These are phyloP conservation scores for Albatrellus ellisii DNA, from an alignment of 768 basidiomycete species.

Conservation along the genomic window DNA sequence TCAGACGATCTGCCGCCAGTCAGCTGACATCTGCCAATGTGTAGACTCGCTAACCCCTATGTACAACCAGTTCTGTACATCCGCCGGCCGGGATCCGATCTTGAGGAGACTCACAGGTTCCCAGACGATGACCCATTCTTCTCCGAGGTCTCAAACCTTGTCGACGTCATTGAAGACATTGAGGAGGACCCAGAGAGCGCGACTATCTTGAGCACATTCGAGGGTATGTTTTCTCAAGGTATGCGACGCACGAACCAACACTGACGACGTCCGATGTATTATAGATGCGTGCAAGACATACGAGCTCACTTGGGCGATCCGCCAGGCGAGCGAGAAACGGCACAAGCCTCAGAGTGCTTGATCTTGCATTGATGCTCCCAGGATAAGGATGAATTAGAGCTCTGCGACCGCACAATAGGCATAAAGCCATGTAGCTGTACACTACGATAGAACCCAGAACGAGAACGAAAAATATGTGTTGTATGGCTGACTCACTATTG, in stretches of 20 bases:
- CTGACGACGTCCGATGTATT: neutral
- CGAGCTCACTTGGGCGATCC: slow-evolving; percentile 90
- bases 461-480: neutral
- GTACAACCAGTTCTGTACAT: slow-evolving; percentile 81
- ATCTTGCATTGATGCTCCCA: neutral
- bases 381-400: neutral
- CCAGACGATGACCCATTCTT: slow-evolving; percentile 87
- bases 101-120: slow-evolving; percentile 58
- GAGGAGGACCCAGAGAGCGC: slow-evolving; percentile 75
- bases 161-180: slow-evolving; percentile 82
- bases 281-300: slow-evolving; percentile 80
- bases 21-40: slow-evolving; percentile 1
- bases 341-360: slow-evolving; percentile 20
- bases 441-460: too few relatives aligned
- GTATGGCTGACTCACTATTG: neutral
- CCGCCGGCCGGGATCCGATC: slow-evolving; percentile 72
- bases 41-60: slow-evolving; percentile 86
- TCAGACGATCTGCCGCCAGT: slow-evolving; percentile 7
- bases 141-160: slow-evolving; percentile 83
- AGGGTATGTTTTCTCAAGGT: slow-evolving; percentile 35
- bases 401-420: neutral
- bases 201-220: slow-evolving; percentile 73
- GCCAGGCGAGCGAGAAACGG: slow-evolving; percentile 60
- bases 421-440: neutral
- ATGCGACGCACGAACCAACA: too few relatives aligned